phyloP scores from a whole-genome alignment of 352 stramenopile genomes.

The Phytophthora melonis region DNA sequence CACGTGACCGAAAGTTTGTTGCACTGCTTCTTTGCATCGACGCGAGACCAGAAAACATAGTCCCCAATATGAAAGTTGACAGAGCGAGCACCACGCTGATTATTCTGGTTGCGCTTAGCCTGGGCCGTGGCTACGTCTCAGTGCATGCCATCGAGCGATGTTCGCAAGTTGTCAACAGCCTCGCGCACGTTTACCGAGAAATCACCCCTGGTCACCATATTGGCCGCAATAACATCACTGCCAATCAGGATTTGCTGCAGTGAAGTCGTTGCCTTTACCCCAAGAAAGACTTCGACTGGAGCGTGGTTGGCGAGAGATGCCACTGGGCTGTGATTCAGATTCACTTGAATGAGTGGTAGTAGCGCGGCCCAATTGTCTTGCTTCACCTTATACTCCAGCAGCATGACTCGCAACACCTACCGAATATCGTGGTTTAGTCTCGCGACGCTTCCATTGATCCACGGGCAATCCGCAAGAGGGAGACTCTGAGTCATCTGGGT shows the following conservation, averaged over 20 bases:
- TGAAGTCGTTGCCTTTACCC: constrained; percentile 8
- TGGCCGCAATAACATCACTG: constrained; percentile 4
- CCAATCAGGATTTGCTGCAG: constrained; percentile 15
- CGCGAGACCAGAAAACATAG: constrained; percentile 23
- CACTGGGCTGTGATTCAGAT: constrained; percentile 17
- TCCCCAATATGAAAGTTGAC: constrained; percentile 19
- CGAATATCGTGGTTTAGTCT: constrained; percentile 11
- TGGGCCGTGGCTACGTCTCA: no score
- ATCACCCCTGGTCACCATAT: neutral
- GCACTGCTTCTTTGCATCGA: constrained; percentile 11
- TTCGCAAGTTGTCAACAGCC: no score
- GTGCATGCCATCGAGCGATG: no score
- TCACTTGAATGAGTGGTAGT: constrained; percentile 14
- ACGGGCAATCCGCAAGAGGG: constrained; percentile 10
- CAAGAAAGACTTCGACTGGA: constrained; percentile 13
- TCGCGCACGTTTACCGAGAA: no score
- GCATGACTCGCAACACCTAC: constrained; percentile 17
- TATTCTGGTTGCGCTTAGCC: no score
- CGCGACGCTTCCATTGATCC: constrained; percentile 16
- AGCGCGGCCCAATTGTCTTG: constrained; percentile 13
- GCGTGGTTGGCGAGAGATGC: constrained; percentile 4
- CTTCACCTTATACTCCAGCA: constrained; percentile 13
- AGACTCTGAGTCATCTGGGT: constrained; percentile 8
- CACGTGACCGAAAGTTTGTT: constrained; percentile 21
- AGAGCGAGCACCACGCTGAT: constrained; percentile 9